A percentile compares a stretch with the other conserved stretches of the same genome.
Conservation (phyloP, 1,284 basidiomycete species). For the Boletus smithii region DNA sequence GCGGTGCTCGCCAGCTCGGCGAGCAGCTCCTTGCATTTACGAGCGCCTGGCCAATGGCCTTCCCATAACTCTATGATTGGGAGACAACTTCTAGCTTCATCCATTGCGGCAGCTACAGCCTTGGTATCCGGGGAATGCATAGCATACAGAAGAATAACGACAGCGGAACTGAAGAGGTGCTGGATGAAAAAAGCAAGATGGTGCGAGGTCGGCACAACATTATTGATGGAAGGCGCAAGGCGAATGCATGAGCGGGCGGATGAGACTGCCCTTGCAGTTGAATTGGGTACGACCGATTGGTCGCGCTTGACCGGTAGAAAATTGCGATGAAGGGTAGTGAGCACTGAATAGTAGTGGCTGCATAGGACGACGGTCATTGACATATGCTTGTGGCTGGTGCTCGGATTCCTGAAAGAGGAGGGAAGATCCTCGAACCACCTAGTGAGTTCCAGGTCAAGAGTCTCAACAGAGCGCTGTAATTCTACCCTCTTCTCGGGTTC, state of each 20-base stretch:
- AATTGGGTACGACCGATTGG: slow-evolving; percentile 60
- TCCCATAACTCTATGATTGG: slow-evolving; percentile 76
- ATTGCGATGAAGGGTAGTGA: slow-evolving; percentile 87
- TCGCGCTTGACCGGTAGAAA: slow-evolving; percentile 74
- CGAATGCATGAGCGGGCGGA: slow-evolving; percentile 79
- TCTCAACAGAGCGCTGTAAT: slow-evolving; percentile 71
- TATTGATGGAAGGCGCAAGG: slow-evolving; percentile 80
- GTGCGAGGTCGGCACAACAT: slow-evolving; percentile 82
- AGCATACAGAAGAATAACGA: slow-evolving; percentile 82
- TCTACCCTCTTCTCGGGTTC: slow-evolving; percentile 72
- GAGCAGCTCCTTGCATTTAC: slow-evolving; percentile 79
- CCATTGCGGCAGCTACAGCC: slow-evolving; percentile 70
- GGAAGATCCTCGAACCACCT: slow-evolving; percentile 82
- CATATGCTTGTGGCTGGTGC: slow-evolving; percentile 70
- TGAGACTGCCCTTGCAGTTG: slow-evolving; percentile 73
- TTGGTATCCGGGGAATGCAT: slow-evolving; percentile 76
- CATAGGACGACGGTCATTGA: slow-evolving; percentile 85
- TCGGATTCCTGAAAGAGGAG: slow-evolving; percentile 66
- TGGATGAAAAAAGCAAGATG: slow-evolving; percentile 90
- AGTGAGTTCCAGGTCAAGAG: slow-evolving; percentile 69
- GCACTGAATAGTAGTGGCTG: slow-evolving; percentile 86
- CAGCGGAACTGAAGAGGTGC: slow-evolving; percentile 86
- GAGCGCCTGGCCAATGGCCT: slow-evolving; percentile 84
- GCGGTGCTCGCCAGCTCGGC: slow-evolving; percentile 67
- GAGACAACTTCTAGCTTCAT: slow-evolving; percentile 76